Conservation (phyloP, 176 grass and related monocot species). For the Ensete glaucum region DNA sequence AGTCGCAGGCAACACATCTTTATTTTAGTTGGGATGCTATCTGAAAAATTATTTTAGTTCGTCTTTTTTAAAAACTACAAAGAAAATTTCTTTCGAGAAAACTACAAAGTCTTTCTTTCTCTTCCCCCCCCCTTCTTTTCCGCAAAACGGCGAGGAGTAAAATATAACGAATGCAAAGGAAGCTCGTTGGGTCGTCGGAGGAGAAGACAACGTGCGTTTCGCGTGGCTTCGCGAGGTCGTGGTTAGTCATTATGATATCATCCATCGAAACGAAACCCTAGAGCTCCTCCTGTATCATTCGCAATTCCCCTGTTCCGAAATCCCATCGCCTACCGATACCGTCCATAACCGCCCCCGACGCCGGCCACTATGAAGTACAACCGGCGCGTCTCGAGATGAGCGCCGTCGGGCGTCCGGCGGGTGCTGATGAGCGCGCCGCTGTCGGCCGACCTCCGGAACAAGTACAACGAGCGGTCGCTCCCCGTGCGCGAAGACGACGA, state of each 20-base stretch:
- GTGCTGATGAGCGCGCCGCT: slow-evolving; percentile 18
- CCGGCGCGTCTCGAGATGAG: not conserved
- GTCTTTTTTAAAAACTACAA: too few relatives aligned
- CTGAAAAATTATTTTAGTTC: too few relatives aligned
- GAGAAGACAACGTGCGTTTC: too few relatives aligned
- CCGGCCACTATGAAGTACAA: slow-evolving; percentile 2
- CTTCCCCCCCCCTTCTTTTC: not conserved
- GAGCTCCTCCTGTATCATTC: too few relatives aligned
- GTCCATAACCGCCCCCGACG: not conserved
- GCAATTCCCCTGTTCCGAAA: not conserved
- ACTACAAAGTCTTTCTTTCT: not conserved
- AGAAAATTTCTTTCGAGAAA: too few relatives aligned
- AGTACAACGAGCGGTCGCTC: slow-evolving; percentile 1
- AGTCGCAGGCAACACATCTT: too few relatives aligned
- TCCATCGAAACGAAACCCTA: not conserved
- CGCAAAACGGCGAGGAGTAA: too few relatives aligned
- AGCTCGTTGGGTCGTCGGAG: too few relatives aligned
- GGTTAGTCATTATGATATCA: not conserved
- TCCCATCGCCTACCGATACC: too few relatives aligned
- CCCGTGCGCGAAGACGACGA: slow-evolving; percentile 14
- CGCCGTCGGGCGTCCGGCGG: slow-evolving; percentile 8
- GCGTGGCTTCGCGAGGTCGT: too few relatives aligned
- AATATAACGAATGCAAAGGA: too few relatives aligned
- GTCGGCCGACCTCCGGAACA: slow-evolving; percentile 3
- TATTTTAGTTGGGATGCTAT: too few relatives aligned